These are phyloP conservation scores for Penicillium bovifimosum DNA, from an alignment of 495 filamentous ascomycete genomes.

Conservation along the genomic window DNA sequence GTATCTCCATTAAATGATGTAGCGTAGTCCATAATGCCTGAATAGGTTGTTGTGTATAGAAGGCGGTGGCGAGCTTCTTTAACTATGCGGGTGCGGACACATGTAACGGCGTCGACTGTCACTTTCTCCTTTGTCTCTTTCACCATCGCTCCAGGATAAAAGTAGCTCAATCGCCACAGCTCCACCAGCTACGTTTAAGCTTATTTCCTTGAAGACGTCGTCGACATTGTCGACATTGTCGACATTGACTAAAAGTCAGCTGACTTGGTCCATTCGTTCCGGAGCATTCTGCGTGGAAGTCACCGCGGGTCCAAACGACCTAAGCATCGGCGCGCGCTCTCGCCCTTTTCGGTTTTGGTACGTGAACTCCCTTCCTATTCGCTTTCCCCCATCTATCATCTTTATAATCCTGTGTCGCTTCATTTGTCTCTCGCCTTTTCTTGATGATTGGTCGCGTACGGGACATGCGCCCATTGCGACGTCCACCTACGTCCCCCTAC, in stretches of 20 bases:
- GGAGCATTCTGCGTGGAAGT: slow-evolving; percentile 8
- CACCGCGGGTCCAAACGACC: background rate
- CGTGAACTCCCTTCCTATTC: slow-evolving; percentile 11
- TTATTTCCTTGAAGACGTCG: background rate
- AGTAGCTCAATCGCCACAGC: background rate
- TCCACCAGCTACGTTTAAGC: background rate
- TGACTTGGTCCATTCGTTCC: slow-evolving; percentile 5
- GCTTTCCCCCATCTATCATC: background rate
- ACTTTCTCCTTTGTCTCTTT: slow-evolving; percentile 9
- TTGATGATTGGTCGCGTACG: slow-evolving; percentile 1
- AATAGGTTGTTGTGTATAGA: background rate
- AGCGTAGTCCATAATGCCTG: background rate
- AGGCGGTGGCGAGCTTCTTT: background rate
- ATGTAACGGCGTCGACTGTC: slow-evolving; percentile 5
- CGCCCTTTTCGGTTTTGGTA: slow-evolving; percentile 21
- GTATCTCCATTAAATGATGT: background rate
- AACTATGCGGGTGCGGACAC: slow-evolving; percentile 7
- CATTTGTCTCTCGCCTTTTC: background rate
- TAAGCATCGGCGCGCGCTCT: slow-evolving; percentile 3
- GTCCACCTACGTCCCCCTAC: slow-evolving; percentile 14
- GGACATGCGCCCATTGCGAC: slow-evolving; percentile 23
- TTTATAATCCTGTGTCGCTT: background rate
- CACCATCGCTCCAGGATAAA: background rate
- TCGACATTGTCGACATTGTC: slow-evolving; percentile 1
- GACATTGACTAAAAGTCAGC: slow-evolving; percentile 4